Evolutionary conservation across 768 basidiomycete genomes (phyloP), one percentile per base, ranked within the genome.

Genomic region (Tylopilus subfusipes): DNA sequence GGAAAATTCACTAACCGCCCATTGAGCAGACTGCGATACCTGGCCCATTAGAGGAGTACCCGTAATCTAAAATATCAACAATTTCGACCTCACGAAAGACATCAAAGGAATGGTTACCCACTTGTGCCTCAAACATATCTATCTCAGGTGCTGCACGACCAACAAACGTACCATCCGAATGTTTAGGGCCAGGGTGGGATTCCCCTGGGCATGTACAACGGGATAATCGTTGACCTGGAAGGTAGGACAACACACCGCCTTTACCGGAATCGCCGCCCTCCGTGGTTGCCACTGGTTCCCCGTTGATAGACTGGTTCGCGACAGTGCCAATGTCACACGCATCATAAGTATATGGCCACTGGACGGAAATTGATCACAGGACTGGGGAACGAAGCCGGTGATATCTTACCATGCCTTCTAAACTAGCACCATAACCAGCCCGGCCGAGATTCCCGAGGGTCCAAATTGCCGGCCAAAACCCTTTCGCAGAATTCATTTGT

Each of bases 91-190:
- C 34, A 25, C 31, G 33, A 22, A 7, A 14, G 58, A 59, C 50
- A 63, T 52, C 42, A 61, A 44, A 30, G 18, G 67, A 22, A 61
- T 34, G 21, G 48, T 53, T 34, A 52, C 62, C 30, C 47, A 72
- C 68, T 72, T 88, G 84, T 8, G 93, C 92, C 72, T 95, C 94
- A 54, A 96, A 86, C 43, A 96, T 68, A 68, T 96, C 94, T 48
- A 95, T 94, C 69, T 96, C 93, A 2, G 93, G 93, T 5, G 93
- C 90, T 4, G 86, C 71, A 21, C 94, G 77, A 1, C 93, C 94
- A 2, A 89, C 84, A 68, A 83, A 93, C 0, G 82, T 78, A 2
- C 90, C 89, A 66, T 93, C 88, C 0, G 78, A 53, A 50, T 86
- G 82, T 40, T 79, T 76, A 3, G 93, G 93, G 3, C 93, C 93